Evolutionary conservation across 2,329 filamentous ascomycete genomes (phyloP), one percentile per base, ranked within the genome.

Genomic region (Microdochium bolleyi): DNA sequence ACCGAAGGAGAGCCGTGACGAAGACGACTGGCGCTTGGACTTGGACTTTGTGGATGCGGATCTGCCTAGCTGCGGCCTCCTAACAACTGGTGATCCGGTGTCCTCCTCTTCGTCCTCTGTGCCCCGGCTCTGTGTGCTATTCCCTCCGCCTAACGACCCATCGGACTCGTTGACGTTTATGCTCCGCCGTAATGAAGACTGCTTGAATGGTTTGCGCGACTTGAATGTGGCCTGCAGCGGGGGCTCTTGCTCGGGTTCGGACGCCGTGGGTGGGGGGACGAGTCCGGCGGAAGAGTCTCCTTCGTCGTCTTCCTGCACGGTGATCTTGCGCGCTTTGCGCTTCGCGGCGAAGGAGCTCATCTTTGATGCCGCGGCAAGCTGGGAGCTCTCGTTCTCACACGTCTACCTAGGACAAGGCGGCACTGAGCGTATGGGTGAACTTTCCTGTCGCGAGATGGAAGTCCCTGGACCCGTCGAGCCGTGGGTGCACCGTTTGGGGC

Each of bases 1-100:
- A 0, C 85, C 89, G 65, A 96, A 95, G 0, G 90, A 95, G 22
- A 95, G 76, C 7, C 87, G 82, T 2, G 89, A 78, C 16, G 83
- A 60, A 2, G 72, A 67, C 1, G 67, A 60, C 2, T 74, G 83
- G 3, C 87, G 85, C 63, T 89, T 89, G 67, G 90, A n/a, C n/a
- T n/a, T 92, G 54, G 84, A 80, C 52, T 76, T 80, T 8, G 71
- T 60, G 1, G 79, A 80, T 13, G 70, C 71, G 0, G 74, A 70
- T 11, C 77, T 74, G 34, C 70, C 71, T 2, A 77, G 55, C 0
- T 67, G 64, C 1, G 81, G 78, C 1, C 77, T 74, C 19, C 41
- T 46, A 7, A 79, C 66, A 1, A 80, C 78, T 1, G 73, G 69
- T 0, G 79, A 73, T 0, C 71, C 72, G 9, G 71, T 70, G 9